Evolutionary conservation across 2,329 filamentous ascomycete genomes (phyloP), one percentile per base, ranked within the genome.

Genomic region (Colletotrichum limetticola): DNA sequence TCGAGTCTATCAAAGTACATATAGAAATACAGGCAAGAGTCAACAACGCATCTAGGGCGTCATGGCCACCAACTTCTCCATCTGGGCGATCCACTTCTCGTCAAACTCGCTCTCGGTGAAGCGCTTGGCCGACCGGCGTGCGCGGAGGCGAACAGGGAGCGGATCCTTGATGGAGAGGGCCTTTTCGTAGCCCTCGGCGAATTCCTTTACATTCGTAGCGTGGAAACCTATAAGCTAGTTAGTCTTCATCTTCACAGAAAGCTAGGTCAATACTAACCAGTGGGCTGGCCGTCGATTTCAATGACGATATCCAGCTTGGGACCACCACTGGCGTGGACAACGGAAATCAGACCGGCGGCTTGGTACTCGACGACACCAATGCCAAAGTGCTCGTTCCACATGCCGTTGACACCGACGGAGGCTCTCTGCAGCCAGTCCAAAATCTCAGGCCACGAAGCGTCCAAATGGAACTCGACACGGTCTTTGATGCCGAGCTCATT

Each of bases 351-450:
- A 1, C 97, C 97, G 0, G 97, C 97, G 4, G 97, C 97, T 81
- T 98, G 95, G 80, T 98, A 99, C 85, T 99, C 97, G 53, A 99
- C 97, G 19, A 98, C 95, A 1, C 97, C 97, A 72, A 99, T 99
- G 26, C 97, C 97, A 81, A 99, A 99, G 82, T 99, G 97, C 85
- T 99, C 97, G 81, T 98, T 98, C 96, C 97, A 99, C 97, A 99
- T 99, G 79, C 94, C 95, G 78, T 99, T 99, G 35, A 97, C 95
- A 62, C 97, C 97, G 1, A 99, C 90, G 22, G 91, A 96, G 4
- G 93, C 92, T 74, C 87, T 91, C 66, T 90, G 86, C 74, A 98
- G 86, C 90, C 94, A 95, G 37, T 93, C 89, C 11, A 98, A 86
- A 66, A 99, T 94, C 76, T 95, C 90, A 4, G 93, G 91, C 95